A percentile compares a stretch with the other conserved stretches of the same genome.
Conservation (phyloP, 257 asterid species). For the Ehretia macrophylla region DNA sequence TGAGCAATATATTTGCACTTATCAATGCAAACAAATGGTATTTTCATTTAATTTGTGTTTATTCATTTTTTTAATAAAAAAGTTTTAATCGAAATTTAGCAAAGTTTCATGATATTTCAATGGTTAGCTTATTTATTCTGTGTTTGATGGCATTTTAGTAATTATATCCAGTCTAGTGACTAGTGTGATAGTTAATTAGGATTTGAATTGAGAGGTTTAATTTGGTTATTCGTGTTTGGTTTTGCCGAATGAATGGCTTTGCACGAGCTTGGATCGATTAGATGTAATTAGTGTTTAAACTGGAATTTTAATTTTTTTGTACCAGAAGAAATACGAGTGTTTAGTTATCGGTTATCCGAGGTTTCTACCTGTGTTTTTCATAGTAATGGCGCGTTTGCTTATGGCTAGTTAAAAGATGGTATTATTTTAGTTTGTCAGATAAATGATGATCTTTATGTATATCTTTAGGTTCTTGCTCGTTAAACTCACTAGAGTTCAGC, state of each 20-base stretch:
- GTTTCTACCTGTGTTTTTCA: too few relatives aligned
- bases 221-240: not conserved
- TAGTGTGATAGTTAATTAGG: not conserved
- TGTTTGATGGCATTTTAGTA: not conserved
- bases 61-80: not conserved
- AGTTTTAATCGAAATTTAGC: not conserved
- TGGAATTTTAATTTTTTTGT: too few relatives aligned
- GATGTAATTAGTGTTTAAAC: not conserved
- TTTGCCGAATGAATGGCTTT: not conserved
- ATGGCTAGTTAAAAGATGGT: too few relatives aligned
- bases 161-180: not conserved
- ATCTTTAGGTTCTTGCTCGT: too few relatives aligned
- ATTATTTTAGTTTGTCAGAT: too few relatives aligned
- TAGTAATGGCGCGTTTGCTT: too few relatives aligned
- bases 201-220: not conserved
- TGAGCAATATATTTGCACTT: slow-evolving; percentile 92
- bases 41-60: not conserved
- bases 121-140: too few relatives aligned
- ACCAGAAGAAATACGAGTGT: too few relatives aligned
- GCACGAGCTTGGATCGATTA: not conserved
- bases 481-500: too few relatives aligned
- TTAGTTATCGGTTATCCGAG: too few relatives aligned
- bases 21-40: slow-evolving; percentile 99
- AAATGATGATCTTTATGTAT: too few relatives aligned
- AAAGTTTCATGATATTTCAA: not conserved